These are phyloP conservation scores for Fusarium sororula DNA, from an alignment of 2,329 filamentous ascomycete genomes.

Conservation along the genomic window DNA sequence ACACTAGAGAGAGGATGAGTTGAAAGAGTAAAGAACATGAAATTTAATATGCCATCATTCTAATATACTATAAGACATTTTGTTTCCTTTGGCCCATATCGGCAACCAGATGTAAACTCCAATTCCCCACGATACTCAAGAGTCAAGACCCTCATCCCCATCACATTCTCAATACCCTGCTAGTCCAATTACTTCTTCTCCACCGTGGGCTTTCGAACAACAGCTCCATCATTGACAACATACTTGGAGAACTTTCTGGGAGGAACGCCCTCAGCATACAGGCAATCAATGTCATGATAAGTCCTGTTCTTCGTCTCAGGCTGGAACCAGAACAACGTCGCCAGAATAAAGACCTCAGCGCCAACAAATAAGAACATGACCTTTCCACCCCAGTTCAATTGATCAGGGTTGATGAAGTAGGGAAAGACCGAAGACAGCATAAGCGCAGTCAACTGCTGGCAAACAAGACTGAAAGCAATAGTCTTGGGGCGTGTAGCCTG, in stretches of 20 bases:
- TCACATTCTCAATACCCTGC: background rate
- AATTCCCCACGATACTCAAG: too few relatives aligned
- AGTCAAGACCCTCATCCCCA: background rate
- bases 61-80: background rate
- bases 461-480: constrained; percentile 42
- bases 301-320: constrained; percentile 52
- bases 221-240: constrained; percentile 28
- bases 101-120: background rate
- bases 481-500: constrained; percentile 44
- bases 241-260: constrained; percentile 39
- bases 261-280: constrained; percentile 40
- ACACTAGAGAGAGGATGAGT: rapidly evolving
- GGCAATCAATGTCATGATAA: constrained; percentile 46
- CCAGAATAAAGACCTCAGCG: constrained; percentile 47
- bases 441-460: constrained; percentile 48
- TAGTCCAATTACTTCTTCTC: background rate
- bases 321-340: constrained; percentile 46
- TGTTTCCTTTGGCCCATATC: rapidly evolving
- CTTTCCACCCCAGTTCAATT: constrained; percentile 51
- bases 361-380: constrained; percentile 50
- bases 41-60: background rate
- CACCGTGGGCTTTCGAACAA: background rate
- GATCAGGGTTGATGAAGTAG: constrained; percentile 50
- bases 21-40: rapidly evolving
- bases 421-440: constrained; percentile 50